Evolutionary conservation across 306 rosid species (phyloP).

Genomic region (Vigna unguiculata): DNA sequence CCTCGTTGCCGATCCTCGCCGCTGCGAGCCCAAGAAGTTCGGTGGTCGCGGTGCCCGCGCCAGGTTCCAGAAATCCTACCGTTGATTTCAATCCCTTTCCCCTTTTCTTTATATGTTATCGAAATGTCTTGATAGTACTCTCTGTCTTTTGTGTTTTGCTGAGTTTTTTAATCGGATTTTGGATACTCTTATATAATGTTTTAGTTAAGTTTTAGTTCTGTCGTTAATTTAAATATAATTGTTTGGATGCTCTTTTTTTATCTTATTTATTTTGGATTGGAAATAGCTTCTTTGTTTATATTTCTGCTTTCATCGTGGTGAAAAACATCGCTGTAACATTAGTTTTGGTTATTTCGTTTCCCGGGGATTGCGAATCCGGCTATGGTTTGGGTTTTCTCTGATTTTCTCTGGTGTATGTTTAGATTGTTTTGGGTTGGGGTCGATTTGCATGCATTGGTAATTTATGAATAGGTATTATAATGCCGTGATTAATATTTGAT

Average conservation of each 20-base stretch:
- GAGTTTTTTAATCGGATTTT: not conserved
- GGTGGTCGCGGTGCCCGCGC: conserved; percentile 94
- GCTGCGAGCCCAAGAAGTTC: conserved; percentile 93
- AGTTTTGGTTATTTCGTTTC: too few species aligned
- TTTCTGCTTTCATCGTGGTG: not conserved
- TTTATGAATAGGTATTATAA: too few species aligned
- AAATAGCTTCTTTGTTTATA: not conserved
- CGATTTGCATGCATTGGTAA: too few species aligned
- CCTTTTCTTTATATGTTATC: not conserved
- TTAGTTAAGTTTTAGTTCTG: not conserved
- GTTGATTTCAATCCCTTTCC: conserved; percentile 48
- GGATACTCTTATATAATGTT: not conserved
- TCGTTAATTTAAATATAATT: not conserved
- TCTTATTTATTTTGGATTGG: not conserved
- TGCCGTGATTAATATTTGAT: too few species aligned
- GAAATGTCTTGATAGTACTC: not conserved
- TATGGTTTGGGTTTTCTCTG: too few species aligned
- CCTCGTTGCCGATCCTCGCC: conserved; percentile 84
- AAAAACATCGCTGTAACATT: too few species aligned
- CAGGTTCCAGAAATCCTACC: conserved; percentile 90
- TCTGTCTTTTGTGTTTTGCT: not conserved
- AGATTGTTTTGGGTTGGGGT: not conserved
- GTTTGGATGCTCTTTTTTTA: not conserved
- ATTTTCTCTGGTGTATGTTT: too few species aligned
- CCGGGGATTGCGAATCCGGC: too few species aligned